phyloP scores from a whole-genome alignment of 179 eudicot species.

The Vitellaria paradoxa region DNA sequence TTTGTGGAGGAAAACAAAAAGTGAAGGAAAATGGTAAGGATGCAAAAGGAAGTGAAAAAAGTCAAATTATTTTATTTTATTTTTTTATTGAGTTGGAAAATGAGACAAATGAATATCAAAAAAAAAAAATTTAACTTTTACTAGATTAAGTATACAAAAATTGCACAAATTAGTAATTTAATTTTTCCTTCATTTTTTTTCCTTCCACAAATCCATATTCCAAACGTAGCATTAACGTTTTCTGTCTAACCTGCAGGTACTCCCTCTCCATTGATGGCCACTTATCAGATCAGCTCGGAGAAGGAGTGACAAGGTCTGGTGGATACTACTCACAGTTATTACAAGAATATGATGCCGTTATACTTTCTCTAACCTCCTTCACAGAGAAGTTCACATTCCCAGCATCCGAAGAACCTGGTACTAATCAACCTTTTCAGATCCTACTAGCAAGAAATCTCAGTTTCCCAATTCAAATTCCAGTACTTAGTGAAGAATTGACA shows the following conservation, averaged over 20 bases:
- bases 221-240: neutral
- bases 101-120: no score
- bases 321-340: constrained; percentile 83
- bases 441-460: constrained; percentile 45
- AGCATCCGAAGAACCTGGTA: constrained; percentile 66
- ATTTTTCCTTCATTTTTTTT: neutral
- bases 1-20: no score
- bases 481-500: constrained; percentile 23
- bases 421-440: constrained; percentile 76
- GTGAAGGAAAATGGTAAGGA: no score
- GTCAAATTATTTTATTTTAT: no score
- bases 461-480: constrained; percentile 37
- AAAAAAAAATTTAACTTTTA: no score
- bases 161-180: no score
- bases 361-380: constrained; percentile 42
- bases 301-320: constrained; percentile 47
- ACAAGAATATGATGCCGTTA: constrained; percentile 81
- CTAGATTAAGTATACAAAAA: no score
- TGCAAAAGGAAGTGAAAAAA: no score
- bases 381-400: constrained; percentile 34
- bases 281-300: constrained; percentile 50
- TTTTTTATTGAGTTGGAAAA: no score
- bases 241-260: constrained; percentile 49
- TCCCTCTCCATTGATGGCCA: constrained; percentile 65
- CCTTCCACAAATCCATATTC: no score